phyloP scores from a whole-genome alignment of 1,284 basidiomycete species.

The Sphagnurus paluster region DNA sequence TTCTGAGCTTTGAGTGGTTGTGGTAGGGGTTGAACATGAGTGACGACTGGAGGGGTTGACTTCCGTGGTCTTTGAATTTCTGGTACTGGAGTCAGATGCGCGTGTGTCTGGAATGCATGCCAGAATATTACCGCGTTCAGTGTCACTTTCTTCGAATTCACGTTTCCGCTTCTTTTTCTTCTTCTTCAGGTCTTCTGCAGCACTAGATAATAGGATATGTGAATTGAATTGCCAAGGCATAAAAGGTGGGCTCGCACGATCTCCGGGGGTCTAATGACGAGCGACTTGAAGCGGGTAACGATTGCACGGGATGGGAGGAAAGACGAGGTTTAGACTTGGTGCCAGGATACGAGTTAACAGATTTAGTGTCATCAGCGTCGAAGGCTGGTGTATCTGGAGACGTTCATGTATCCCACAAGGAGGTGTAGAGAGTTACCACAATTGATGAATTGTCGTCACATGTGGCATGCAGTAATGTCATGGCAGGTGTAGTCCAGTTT shows the following conservation, averaged over 20 bases:
- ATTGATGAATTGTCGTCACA: background rate
- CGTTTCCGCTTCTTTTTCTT: conserved; percentile 88
- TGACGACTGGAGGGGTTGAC: conserved; percentile 48
- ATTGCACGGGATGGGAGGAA: conserved; percentile 37
- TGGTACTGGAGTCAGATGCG: conserved; percentile 23
- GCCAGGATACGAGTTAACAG: conserved; percentile 28
- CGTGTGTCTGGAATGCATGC: conserved; percentile 7
- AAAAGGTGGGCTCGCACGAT: conserved; percentile 28
- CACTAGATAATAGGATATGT: conserved; percentile 18
- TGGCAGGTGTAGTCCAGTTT: background rate
- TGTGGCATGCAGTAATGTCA: background rate
- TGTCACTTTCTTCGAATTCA: conserved; percentile 72
- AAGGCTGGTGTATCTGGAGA: conserved; percentile 49
- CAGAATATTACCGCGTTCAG: conserved; percentile 49
- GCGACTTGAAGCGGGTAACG: conserved; percentile 36
- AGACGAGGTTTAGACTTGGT: conserved; percentile 38
- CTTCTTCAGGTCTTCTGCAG: conserved; percentile 54
- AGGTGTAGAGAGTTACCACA: conserved; percentile 1
- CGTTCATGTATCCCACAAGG: conserved; percentile 3
- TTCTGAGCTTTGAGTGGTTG: conserved; percentile 51
- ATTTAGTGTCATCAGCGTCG: conserved; percentile 46
- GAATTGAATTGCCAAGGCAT: conserved; percentile 1
- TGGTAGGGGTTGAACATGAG: conserved; percentile 34
- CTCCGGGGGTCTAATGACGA: conserved; percentile 42
- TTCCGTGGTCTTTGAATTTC: conserved; percentile 56